Percentiles rank a stretch among this genome's conserved stretches.
Evolutionary conservation across 2,329 filamentous ascomycete species (phyloP).

Genomic region (Calonectria naviculata): DNA sequence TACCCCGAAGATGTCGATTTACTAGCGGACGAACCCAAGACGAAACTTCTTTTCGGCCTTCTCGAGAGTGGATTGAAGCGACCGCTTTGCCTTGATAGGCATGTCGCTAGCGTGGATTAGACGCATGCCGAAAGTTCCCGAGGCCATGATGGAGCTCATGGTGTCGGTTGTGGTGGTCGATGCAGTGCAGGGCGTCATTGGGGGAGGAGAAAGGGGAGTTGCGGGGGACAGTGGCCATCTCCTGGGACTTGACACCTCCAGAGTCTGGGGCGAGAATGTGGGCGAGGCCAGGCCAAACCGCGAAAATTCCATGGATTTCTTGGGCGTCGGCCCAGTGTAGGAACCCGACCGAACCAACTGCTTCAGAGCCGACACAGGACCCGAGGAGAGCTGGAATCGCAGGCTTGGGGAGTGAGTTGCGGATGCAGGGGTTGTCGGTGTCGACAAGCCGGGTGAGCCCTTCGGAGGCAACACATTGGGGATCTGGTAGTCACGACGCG

Average conservation of each 20-base stretch:
- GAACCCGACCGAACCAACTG: conserved; percentile 44
- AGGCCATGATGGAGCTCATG: conserved; percentile 43
- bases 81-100: conserved; percentile 58
- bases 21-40: conserved; percentile 49
- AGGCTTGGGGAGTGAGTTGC: conserved; percentile 42
- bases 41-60: conserved; percentile 62
- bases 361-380: conserved; percentile 47
- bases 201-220: conserved; percentile 54
- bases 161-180: conserved; percentile 50
- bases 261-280: conserved; percentile 43
- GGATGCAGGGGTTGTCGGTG: conserved; percentile 45
- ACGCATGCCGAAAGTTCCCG: conserved; percentile 59
- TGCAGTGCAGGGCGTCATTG: conserved; percentile 60
- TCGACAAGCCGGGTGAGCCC: conserved; percentile 26
- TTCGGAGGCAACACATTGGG: conserved; percentile 47
- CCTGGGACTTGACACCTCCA: conserved; percentile 41
- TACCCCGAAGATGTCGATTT: neutral
- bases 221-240: conserved; percentile 50
- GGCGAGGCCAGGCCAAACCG: conserved; percentile 45
- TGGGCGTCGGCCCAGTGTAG: conserved; percentile 29
- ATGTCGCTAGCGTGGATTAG: conserved; percentile 62
- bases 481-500: conserved; percentile 67
- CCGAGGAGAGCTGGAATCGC: conserved; percentile 45
- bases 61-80: conserved; percentile 58
- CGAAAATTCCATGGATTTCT: conserved; percentile 36